A percentile compares a stretch with the other conserved stretches of the same genome.
Conservation (phyloP, 225 moss, liverwort and hornwort genomes). For the Bryum argenteum region DNA sequence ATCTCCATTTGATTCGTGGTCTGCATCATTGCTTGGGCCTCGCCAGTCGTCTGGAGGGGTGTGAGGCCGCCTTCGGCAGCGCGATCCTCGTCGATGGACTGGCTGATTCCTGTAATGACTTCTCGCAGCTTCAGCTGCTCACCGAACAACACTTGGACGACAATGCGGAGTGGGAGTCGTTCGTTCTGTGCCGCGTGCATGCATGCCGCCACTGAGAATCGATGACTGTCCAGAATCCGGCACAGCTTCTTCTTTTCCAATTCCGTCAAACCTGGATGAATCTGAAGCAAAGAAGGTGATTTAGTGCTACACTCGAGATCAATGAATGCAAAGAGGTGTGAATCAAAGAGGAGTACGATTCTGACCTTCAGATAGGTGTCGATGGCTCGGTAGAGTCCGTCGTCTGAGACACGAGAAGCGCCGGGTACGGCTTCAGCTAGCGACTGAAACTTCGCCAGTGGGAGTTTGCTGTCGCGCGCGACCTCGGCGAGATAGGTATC, state of each 20-base stretch:
- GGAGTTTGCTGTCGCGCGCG: conserved; percentile 73
- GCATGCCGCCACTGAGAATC: conserved; percentile 79
- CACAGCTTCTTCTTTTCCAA: conserved; percentile 74
- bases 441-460: conserved; percentile 66
- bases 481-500: conserved; percentile 91
- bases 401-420: conserved; percentile 63
- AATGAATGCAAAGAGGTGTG: too few relatives aligned
- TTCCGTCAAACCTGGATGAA: conserved; percentile 63
- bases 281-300: conserved; percentile 30
- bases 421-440: conserved; percentile 77
- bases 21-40: conserved; percentile 44
- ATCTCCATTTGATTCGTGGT: conserved; percentile 78
- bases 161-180: conserved; percentile 73
- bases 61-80: background rate
- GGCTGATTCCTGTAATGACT: conserved; percentile 48
- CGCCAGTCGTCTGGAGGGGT: background rate
- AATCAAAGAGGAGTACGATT: background rate
- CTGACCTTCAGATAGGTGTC: conserved; percentile 90
- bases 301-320: too few relatives aligned
- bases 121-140: conserved; percentile 78
- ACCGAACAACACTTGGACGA: conserved; percentile 76
- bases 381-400: conserved; percentile 86
- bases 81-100: conserved; percentile 44
- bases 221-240: conserved; percentile 70
- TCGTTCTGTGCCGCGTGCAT: conserved; percentile 93